Evolutionary conservation across 2,329 filamentous ascomycete species (phyloP), one percentile per base, ranked within the genome.

Genomic region (Mollisia scopiformis): DNA sequence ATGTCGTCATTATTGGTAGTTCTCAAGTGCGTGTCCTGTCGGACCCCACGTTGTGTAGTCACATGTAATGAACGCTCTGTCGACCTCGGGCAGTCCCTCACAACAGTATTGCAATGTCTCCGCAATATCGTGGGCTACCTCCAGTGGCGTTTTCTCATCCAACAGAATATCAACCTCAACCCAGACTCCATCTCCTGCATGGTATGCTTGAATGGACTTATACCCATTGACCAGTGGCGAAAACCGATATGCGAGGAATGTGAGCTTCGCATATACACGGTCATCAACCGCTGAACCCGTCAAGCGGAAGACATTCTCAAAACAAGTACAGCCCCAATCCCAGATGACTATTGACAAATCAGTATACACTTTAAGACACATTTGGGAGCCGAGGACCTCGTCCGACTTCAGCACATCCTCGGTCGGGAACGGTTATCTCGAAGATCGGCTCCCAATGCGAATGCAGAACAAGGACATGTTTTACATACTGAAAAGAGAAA

Each of bases 401-500:
- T n/a, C n/a, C n/a, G n/a, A n/a, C n/a, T n/a, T n/a, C n/a, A n/a
- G n/a, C n/a, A n/a, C n/a, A n/a, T n/a, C n/a, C n/a, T n/a, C n/a
- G n/a, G n/a, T n/a, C n/a, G n/a, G n/a, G n/a, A n/a, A n/a, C n/a
- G n/a, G n/a, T n/a, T n/a, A n/a, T n/a, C n/a, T n/a, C n/a, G n/a
- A n/a, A n/a, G n/a, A n/a, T n/a, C n/a, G n/a, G n/a, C n/a, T n/a
- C n/a, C n/a, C n/a, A n/a, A n/a, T n/a, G n/a, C n/a, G n/a, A n/a
- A n/a, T n/a, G n/a, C n/a, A n/a, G n/a, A n/a, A n/a, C n/a, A n/a
- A n/a, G n/a, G n/a, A n/a, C n/a, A n/a, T n/a, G n/a, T n/a, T n/a
- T n/a, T n/a, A n/a, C n/a, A n/a, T n/a, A n/a, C n/a, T 87, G 76
- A 83, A 88, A 2, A 89, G 75, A 0, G 86, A 88, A 0, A 89